Base-by-base conservation (phyloP, 805 yeast genomes). In the Candida maesae region DNA sequence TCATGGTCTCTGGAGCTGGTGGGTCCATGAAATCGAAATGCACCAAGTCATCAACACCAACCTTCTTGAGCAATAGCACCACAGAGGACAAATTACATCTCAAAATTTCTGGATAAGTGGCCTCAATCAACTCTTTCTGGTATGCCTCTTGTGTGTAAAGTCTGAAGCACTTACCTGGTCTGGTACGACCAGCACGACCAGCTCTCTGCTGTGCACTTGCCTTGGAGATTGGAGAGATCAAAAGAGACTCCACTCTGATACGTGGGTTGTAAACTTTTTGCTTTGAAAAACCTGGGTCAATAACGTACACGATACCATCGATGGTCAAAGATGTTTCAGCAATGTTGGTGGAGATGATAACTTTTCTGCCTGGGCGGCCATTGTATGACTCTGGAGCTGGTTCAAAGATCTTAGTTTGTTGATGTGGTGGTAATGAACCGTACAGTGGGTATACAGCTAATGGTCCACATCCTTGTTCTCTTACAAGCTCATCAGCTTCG, bases 1-100 rank as follows among this genome's bases (percentile, higher is more conserved):
- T 93, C 99, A 91, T 93, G 6, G 99, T 93, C 65, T 91, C 99
- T 9, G 99, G 99, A 3, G 98, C 98, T 12, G 99, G 99, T 7
- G 99, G 98, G 60, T 91, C 99, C 95, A 91, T 91, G 60, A 93
- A 91, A 63, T 93, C 99, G 59, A 91, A 91, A 66, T 91, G 98
- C 29, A 93, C 99, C 57, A 91, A 76, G 66, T 91, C 98, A 60
- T 93, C 95, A 49, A 91, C 76, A 12, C 98, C 98, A 49, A 93
- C 75, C 65, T 93, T 93, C 63, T 93, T 93, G 64, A 91, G 73
- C 61, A 93, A 95, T 49, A 91, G 68, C 26, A 91, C 98, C 0
- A 97, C 93, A 18, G 89, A 82, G 6, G 96, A 82, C 58, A 91
- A 74, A 65, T 91, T 91, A 45, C 91, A 82, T 59, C 98, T 74